Percentiles rank a stretch among this genome's conserved stretches.
Conservation (phyloP, 2,329 filamentous ascomycete genomes). For the Colletotrichum spaethianum region DNA sequence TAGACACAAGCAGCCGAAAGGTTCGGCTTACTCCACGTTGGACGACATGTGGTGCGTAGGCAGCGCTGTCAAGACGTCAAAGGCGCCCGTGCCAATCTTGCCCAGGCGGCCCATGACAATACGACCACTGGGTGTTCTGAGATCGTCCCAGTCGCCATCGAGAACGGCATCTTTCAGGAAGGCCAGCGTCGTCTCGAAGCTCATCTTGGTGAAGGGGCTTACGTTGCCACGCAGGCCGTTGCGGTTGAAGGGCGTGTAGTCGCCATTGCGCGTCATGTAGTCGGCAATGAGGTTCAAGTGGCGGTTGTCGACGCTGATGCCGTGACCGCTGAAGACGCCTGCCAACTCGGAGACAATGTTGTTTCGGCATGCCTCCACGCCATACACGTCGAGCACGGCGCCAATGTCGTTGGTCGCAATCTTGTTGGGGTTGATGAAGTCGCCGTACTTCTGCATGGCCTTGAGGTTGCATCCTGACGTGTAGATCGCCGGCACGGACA, state of each 20-base stretch:
- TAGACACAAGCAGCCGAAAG: constrained; percentile 1
- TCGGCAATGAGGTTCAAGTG: constrained; percentile 97
- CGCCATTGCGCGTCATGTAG: constrained; percentile 95
- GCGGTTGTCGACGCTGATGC: constrained; percentile 90
- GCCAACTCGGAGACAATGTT: constrained; percentile 90
- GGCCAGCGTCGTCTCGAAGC: constrained; percentile 95
- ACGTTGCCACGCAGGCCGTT: constrained; percentile 89
- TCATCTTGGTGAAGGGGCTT: constrained; percentile 98
- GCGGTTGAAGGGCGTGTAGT: constrained; percentile 92
- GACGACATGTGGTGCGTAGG: constrained; percentile 62
- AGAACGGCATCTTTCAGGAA: constrained; percentile 94
- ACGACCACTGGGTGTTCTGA: constrained; percentile 86
- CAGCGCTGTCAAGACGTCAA: constrained; percentile 83
- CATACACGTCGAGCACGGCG: constrained; percentile 87
- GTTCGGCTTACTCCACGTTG: constrained; percentile 23
- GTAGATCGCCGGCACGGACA: constrained; percentile 73
- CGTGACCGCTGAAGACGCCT: constrained; percentile 89
- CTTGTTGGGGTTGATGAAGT: constrained; percentile 87
- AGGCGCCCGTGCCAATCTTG: constrained; percentile 89
- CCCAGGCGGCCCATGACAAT: constrained; percentile 90
- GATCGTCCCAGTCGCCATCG: constrained; percentile 90
- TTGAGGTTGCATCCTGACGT: constrained; percentile 89
- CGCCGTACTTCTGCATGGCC: constrained; percentile 90
- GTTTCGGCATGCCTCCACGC: constrained; percentile 91
- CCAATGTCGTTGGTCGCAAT: constrained; percentile 95